Base-by-base conservation (phyloP, 2,329 filamentous ascomycete genomes). In the Neopestalotiopsis clavispora region DNA sequence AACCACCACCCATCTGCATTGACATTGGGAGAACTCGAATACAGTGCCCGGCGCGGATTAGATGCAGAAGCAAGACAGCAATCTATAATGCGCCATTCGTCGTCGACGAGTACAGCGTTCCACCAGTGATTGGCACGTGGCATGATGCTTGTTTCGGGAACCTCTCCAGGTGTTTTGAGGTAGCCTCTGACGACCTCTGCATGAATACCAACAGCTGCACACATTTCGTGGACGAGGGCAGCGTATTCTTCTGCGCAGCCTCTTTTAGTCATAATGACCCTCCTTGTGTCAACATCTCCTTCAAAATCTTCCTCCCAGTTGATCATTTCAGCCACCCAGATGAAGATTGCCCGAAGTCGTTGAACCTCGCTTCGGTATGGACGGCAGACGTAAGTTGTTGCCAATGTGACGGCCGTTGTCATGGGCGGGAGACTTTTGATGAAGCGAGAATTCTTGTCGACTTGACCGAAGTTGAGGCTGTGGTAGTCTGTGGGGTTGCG, bases 91-190 rank as follows among this genome's bases (percentile, higher is more conserved):
- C 96, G 92, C 96, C 96, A 99, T 81, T 98, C 94, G 28, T 93
- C 92, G 79, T 99, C 96, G 9, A 98, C 91, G 45, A 98, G 83
- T 20, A 98, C 94, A 0, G 94, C 91, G 74, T 99, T 99, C 96
- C 96, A 99, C 90, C 93, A 98, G 81, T 99, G 96, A 76, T 99
- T 99, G 0, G 95, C 88, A 38, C 91, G 90, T n/a, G 94, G 93
- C 79, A 95, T 89, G 69, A 92, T 91, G 71, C 92, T 93, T 58
- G 94, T 84, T 74, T 98, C 95, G 1, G 92, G 85, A 7, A 91
- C 83, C 75, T 98, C 96, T 0, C 95, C 95, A 0, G 96, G 96
- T 1, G 89, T 86, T 79, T 99, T 99, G 68, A 99, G 88, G 77
- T 96, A 98, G 0, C 96, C 96, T 69, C 91, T 90, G 14, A 99